Percentiles rank a stretch among this genome's conserved stretches.
These are phyloP conservation scores for Tagetes erecta DNA, from an alignment of 129 eudicot genomes.

Conservation along the genomic window DNA sequence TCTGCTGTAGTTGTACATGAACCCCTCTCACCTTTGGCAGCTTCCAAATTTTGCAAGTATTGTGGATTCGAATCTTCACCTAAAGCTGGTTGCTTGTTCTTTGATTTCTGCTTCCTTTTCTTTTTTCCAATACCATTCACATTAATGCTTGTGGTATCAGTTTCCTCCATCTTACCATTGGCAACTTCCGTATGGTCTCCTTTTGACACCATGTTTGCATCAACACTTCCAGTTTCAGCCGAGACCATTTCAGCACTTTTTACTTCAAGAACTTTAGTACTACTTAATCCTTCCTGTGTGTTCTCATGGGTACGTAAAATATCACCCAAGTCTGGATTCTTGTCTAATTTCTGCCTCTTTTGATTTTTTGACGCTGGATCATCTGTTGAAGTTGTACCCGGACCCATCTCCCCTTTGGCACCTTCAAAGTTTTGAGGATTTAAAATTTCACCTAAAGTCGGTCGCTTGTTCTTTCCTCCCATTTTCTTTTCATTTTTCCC, in stretches of 20 bases:
- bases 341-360: conserved; percentile 18
- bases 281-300: not conserved
- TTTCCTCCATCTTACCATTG: not conserved
- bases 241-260: not conserved
- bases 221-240: conserved; percentile 8
- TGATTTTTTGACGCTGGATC: conserved; percentile 5
- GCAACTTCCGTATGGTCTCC: not conserved
- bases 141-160: conserved; percentile 4
- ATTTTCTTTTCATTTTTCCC: not conserved
- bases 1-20: conserved; percentile 20
- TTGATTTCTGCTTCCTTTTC: conserved; percentile 10
- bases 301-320: not conserved
- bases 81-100: not conserved
- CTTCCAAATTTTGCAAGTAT: not conserved
- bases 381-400: conserved; percentile 17
- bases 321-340: conserved; percentile 5
- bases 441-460: conserved; percentile 19
- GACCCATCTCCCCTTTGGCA: conserved; percentile 9
- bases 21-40: conserved; percentile 17
- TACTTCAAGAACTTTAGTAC: not conserved
- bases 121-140: not conserved
- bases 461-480: not conserved
- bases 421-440: not conserved
- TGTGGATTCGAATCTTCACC: conserved; percentile 13
- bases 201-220: not conserved